Base-by-base conservation (phyloP, 768 basidiomycete species). In the Kwoniella pini region DNA sequence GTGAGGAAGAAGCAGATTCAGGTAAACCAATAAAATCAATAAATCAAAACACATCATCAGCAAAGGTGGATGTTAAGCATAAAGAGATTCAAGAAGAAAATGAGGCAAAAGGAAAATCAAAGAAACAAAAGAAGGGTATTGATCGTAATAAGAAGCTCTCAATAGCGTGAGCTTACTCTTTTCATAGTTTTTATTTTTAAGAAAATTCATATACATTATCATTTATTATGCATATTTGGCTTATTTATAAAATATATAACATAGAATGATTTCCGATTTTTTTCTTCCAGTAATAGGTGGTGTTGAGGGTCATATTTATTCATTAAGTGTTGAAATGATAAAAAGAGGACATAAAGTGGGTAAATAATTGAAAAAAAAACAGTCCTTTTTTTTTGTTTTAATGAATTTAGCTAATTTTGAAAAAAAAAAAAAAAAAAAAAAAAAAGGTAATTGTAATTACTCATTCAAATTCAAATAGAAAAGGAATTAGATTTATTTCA, bases 241-340 rank as follows among this genome's bases (percentile, higher is more conserved):
- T 59, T 52, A 59, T 59, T n/a, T n/a, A n/a, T n/a, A n/a, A n/a
- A n/a, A n/a, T n/a, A n/a, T n/a, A n/a, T n/a, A n/a, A n/a, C n/a
- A 19, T 42, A 95, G 93, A 44, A 92, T 98, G 90, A 86, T 98
- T 59, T 89, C 87, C 40, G 96, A 99, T 80, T 99, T 98, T 82
- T 99, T 97, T 80, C 86, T 90, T 72, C 96, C 96, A 0, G 83
- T 85, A 59, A 88, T 94, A 2, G 96, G 96, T 2, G 96, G 96
- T 7, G 95, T 99, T 30, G 96, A 98, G 80, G 94, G 87, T 61
- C 92, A 96, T 77, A 94, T 97, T 36, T 97, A 91, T 79, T 90
- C 90, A 85, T 83, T 99, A 46, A 87, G 88, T 58, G 86, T 88
- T 19, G 87, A 88, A 48, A 85, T 98, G 40, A 85, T 93, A 54